Percentiles rank a stretch among this genome's conserved stretches.
Evolutionary conservation across 225 moss, liverwort and hornwort species (phyloP).

Genomic region (Ulota crispa): DNA sequence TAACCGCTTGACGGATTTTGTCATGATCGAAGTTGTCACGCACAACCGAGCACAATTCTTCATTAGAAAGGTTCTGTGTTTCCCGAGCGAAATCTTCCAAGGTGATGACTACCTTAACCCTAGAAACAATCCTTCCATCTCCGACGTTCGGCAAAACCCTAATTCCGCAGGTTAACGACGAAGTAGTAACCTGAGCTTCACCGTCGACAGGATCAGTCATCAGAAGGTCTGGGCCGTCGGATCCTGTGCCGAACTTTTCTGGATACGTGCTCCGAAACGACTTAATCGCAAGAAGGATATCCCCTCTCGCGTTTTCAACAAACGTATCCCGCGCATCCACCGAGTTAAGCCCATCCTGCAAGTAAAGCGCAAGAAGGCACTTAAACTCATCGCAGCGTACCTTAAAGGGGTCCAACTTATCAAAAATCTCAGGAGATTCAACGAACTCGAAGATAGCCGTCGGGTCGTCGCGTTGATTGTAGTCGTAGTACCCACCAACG

Average conservation of each 20-base stretch:
- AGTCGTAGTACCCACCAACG: neutral
- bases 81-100: neutral
- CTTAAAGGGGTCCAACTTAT: too few species aligned
- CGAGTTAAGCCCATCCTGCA: fast-evolving
- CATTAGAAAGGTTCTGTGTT: neutral
- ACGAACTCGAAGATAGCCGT: neutral
- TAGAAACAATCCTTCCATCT: neutral
- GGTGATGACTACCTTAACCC: neutral
- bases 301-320: neutral
- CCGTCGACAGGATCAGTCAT: neutral
- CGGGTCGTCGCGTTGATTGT: fast-evolving
- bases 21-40: too few species aligned
- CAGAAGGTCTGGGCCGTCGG: neutral
- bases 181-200: neutral
- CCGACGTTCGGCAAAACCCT: neutral
- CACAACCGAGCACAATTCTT: neutral
- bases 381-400: neutral
- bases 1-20: too few species aligned
- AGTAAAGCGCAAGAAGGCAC: neutral
- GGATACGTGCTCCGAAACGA: neutral
- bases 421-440: neutral
- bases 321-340: fast-evolving
- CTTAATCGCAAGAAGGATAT: neutral
- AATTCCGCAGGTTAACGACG: neutral
- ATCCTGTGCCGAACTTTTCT: neutral